Evolutionary conservation across 1,284 basidiomycete genomes (phyloP), one percentile per base, ranked within the genome.

Genomic region (Gymnopus androsaceus): DNA sequence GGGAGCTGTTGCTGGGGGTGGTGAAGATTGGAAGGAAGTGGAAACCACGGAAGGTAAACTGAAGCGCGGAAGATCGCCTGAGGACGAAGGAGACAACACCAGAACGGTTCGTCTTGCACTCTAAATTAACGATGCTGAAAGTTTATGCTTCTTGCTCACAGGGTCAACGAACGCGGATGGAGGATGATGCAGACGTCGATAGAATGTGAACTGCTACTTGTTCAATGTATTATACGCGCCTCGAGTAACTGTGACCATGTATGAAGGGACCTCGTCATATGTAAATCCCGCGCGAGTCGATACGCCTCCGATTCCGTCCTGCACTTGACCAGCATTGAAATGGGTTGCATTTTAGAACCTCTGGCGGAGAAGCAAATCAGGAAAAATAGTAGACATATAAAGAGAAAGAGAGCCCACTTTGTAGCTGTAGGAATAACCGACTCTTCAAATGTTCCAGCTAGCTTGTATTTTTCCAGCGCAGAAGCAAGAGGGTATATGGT

Each of bases 1-100:
- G 53, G 87, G 87, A 50, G 85, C 88, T 57, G 89, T 92, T 55
- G 92, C 93, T 19, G 83, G 88, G 57, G 93, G 94, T 51, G 94
- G 90, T 54, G 90, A 78, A 56, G 90, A 92, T 58, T 92, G 90
- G 90, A 90, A 88, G 67, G 84, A 88, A 55, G 69, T 75, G 4
- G 79, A 87, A 51, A 74, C 66, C 48, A 64, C 63, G 31, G 60
- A 59, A 28, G 75, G 67, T 36, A 75, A 72, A 41, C 76, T 82
- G 61, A 90, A 90, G 65, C 79, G 88, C 54, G 85, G 71, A 38
- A 76, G 87, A 60, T 90, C 87, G 41, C 83, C 87, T 46, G 87
- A 88, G 4, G 84, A 90, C 56, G 85, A 90, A 57, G 85, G 75
- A 1, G 87, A 86, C 27, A 71, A 68, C 40, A 66, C 69, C 31